Evolutionary conservation across 345 rosid species (phyloP), one percentile per base, ranked within the genome.

Genomic region (Acer yangbiense): DNA sequence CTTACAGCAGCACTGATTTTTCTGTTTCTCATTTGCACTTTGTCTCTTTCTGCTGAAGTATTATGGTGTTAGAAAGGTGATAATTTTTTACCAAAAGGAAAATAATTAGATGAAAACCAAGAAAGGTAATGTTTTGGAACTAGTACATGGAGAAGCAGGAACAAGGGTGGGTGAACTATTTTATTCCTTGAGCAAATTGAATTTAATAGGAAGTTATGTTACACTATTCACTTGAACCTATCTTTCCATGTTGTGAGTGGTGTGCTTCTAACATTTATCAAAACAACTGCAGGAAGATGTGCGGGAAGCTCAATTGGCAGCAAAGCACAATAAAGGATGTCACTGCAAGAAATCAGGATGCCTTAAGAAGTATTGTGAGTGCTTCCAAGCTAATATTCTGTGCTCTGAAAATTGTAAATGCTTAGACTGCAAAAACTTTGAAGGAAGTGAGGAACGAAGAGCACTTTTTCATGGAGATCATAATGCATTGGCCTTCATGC

Each of bases 341-440:
- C 86, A 92, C 76, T 92, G 98, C 86, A 93, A 87, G 90, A 95
- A 90, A 82, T 90, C 98, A 17, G 92, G 97, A 52, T 95, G 95
- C 84, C 95, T 95, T 48, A 95, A 93, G 88, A 91, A 90, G 87
- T 95, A 95, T 73, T 93, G 98, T 55, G 98, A 92, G 80, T 93
- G 98, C 86, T 95, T 86, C 84, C 95, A 95, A 79, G 98, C 94
- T 16, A 85, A 87, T 75, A 81, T 93, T 80, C 74, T 88, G 32
- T 95, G 98, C 84, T 95, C 97, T 43, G 98, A 95, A 54, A 95
- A 88, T 82, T 93, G 98, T 79, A 88, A 75, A 86, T 95, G 98
- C 77, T 77, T 86, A 84, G 97, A 93, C 71, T 92, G 98, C 86
- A 91, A 91, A 78, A 95, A 95, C 78, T 88, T 81, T 20, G 90